Evolutionary conservation across 2,329 filamentous ascomycete species (phyloP), one percentile per base, ranked within the genome.

Genomic region (Amylocarpus encephaloides): DNA sequence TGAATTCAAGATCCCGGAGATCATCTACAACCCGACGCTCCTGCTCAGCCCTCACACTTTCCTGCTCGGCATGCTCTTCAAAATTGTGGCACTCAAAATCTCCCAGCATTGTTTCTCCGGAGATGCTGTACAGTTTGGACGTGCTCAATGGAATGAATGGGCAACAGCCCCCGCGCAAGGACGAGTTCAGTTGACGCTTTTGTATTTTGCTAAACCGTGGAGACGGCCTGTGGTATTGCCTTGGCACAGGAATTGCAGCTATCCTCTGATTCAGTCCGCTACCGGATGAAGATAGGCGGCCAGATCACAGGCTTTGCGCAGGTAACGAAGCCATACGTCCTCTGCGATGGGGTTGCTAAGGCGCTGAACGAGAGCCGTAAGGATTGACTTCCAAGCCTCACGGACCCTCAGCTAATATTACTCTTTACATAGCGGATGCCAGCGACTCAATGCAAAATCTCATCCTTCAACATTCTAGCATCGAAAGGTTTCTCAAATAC

Each of bases 151-250:
- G 22, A 26, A 4, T 26, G 4, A 26, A 26, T 26, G 22, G 7
- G 22, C 22, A 26, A 7, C 22, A 4, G 7, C 22, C 7, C 4
- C 22, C 22, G 22, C 22, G 4, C 22, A 4, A 7, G 7, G 22
- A 26, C 22, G 22, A 26, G 22, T 4, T 26, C 4, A 26, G 7
- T n/a, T 26, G 22, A 26, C 22, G 22, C 4, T 66, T 55, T 47
- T n/a, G 19, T 65, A 68, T 69, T 55, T n/a, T 64, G 58, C 34
- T 57, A 67, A 56, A 57, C 55, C 2, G 56, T 61, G 11, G 38
- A 47, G 41, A 58, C 62, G 42, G 38, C 48, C 5, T 35, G 59
- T 48, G 53, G 63, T 32, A 62, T 54, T 63, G 33, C 29, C 26
- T 62, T 69, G 42, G 56, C 55, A 42, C 40, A 59, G 18, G 54